Base-by-base conservation (phyloP, 495 filamentous ascomycete species). In the Lophiotrema nucula region DNA sequence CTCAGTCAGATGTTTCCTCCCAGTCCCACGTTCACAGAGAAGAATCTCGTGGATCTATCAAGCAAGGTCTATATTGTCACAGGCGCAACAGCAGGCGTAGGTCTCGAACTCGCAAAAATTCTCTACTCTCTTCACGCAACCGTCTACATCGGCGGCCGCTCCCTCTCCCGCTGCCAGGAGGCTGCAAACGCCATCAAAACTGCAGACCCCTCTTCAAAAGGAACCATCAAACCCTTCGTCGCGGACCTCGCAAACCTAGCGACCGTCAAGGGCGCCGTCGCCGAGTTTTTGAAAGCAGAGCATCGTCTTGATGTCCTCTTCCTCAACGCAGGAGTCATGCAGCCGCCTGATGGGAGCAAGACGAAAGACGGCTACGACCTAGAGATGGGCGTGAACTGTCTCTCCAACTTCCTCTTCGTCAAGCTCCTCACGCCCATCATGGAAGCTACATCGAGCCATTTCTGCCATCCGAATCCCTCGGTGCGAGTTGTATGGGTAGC, bases 271-370 rank as follows among this genome's bases (percentile, higher is more conserved):
- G 33, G 49, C 3, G 67, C 73, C 19, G 77, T 67, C 6, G 58
- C 72, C 0, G 56, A 61, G 16, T 80, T 83, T 60, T 41, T 73
- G 13, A 13, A 22, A 1, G 60, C 62, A 25, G 77, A 81, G 54
- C 35, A 56, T 2, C 61, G 70, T 3, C 71, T 83, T 28, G 73
- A 83, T 69, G 75, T 80, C 31, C 67, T 83, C 11, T 58, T 81
- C 59, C 81, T 81, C 59, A 79, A 78, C n/a, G 79, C 71, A 22
- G 67, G 48, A 6, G 71, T 81, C 46, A 77, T 77, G 72, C 56
- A 60, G 23, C 72, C 75, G 0, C 77, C 79, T 2, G 48, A 18
- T 1, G 76, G 71, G 33, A 71, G 44, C 35, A 49, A 54, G 39
- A 59, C 61, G 5, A 25, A 35, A 19, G 23, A 56, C 23, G 60